A percentile compares a stretch with the other conserved stretches of the same genome.
Evolutionary conservation across 2,329 filamentous ascomycete genomes (phyloP).

Genomic region (Talaromyces albobiverticillius): DNA sequence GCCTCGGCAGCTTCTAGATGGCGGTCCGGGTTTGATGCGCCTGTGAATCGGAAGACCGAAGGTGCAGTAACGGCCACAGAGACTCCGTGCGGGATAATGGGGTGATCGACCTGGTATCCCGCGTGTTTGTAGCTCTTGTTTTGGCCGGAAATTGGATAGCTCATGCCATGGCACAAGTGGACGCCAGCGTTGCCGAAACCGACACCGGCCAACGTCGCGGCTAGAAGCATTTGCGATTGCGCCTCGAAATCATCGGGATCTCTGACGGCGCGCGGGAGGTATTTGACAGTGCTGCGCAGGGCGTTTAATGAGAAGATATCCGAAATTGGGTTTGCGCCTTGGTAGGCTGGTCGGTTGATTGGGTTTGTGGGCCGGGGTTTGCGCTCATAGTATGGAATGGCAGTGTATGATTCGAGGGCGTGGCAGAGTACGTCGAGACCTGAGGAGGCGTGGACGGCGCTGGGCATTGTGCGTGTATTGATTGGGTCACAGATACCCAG

Average conservation of each 20-base stretch:
- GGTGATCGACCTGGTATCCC: constrained; percentile 73
- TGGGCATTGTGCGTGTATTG: constrained; percentile 94
- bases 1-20: constrained; percentile 85
- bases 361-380: constrained; percentile 82
- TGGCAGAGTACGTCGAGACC: constrained; percentile 96
- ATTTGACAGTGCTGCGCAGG: constrained; percentile 79
- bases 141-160: constrained; percentile 92
- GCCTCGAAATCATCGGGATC: constrained; percentile 91
- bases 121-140: constrained; percentile 86
- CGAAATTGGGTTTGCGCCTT: constrained; percentile 95
- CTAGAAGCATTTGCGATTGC: constrained; percentile 92
- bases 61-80: constrained; percentile 91
- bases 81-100: constrained; percentile 93
- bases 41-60: constrained; percentile 92
- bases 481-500: constrained; percentile 82
- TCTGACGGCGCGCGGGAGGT: constrained; percentile 79
- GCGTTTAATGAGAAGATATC: constrained; percentile 94
- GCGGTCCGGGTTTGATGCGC: constrained; percentile 83
- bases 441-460: constrained; percentile 85
- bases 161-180: constrained; percentile 89
- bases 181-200: constrained; percentile 98
- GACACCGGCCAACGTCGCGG: constrained; percentile 88
- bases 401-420: constrained; percentile 93
- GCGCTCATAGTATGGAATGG: constrained; percentile 88
- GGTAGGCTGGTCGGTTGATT: constrained; percentile 87